Evolutionary conservation across 2,329 filamentous ascomycete species (phyloP), one percentile per base, ranked within the genome.

Genomic region (Claviceps sorghi): DNA sequence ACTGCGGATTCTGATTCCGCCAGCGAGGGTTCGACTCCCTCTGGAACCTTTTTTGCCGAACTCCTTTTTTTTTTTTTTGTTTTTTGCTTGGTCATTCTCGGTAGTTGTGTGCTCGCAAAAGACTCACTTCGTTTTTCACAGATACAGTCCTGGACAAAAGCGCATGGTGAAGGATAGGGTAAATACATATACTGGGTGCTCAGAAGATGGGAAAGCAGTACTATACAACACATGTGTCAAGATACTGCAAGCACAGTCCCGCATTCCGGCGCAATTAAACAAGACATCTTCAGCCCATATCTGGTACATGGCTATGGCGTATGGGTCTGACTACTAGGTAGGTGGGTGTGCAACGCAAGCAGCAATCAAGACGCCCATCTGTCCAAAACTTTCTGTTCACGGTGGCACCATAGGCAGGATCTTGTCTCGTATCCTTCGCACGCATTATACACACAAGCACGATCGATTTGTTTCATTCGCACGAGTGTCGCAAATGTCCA

Each of bases 11-110:
- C 55, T 65, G 62, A 65, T 65, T 65, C 64, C 62, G 62, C 62
- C 64, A 66, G 63, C 63, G 62, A 64, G 62, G 63, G 62, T 65
- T 64, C 62, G 62, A 66, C 62, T 65, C 64, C 63, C 63, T 34
- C 62, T 61, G 60, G 60, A 60, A 65, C 64, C 64, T 57, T 61
- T 62, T 60, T 58, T 47, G 1, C 19, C 41, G 8, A 21, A 3
- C n/a, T n/a, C n/a, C n/a, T n/a, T n/a, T n/a, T 43, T 2, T 52
- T 22, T 40, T 8, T 15, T 1, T 4, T 36, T 17, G 32, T 41
- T 46, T n/a, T 42, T 9, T 48, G 15, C 1, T 1, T 29, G 10
- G 4, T 7, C 3, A 29, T 15, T 30, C 11, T 41, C 15, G 40
- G n/a, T n/a, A n/a, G n/a, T n/a, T n/a, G n/a, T 17, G 17, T 19